Conservation (phyloP, 495 filamentous ascomycete species). For the Neurospora intermedia region DNA sequence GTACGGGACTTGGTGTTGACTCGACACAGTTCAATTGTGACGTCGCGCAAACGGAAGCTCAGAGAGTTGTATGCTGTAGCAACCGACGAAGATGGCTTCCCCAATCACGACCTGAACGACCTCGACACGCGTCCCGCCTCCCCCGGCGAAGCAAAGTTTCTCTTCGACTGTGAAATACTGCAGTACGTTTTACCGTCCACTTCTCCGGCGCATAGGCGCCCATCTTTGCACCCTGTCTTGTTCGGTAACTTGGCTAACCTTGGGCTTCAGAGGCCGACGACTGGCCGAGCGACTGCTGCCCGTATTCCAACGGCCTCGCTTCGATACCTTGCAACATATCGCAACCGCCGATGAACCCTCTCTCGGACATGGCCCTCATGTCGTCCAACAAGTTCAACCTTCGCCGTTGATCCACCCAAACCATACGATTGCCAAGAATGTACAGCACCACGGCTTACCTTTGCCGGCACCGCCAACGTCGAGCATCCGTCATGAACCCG, state of each 20-base stretch:
- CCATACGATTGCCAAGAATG: background rate
- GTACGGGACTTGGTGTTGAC: constrained; percentile 25
- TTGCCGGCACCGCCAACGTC: constrained; percentile 10
- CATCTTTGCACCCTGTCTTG: constrained; percentile 12
- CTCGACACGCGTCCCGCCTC: constrained; percentile 38
- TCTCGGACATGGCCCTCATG: constrained; percentile 13
- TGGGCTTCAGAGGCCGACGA: constrained; percentile 49
- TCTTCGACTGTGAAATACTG: constrained; percentile 63
- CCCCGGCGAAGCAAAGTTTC: constrained; percentile 50
- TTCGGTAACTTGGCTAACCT: constrained; percentile 2
- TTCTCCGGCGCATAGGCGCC: background rate
- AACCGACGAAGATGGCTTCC: constrained; percentile 35
- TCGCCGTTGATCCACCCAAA: background rate
- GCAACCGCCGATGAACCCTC: constrained; percentile 16
- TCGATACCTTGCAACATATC: constrained; percentile 23
- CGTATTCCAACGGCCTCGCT: constrained; percentile 36
- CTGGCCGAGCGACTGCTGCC: constrained; percentile 66
- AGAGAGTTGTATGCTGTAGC: constrained; percentile 63
- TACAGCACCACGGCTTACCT: constrained; percentile 7
- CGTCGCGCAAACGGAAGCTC: constrained; percentile 74
- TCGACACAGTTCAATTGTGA: constrained; percentile 54
- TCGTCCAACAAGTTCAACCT: constrained; percentile 4
- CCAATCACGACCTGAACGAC: constrained; percentile 30
- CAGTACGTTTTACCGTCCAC: constrained; percentile 46
- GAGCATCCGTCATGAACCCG: constrained; percentile 6